Percentiles rank a stretch among this genome's conserved stretches.
phyloP scores from a whole-genome alignment of 2,329 filamentous ascomycete species.

The Pseudocercospora fijiensis region DNA sequence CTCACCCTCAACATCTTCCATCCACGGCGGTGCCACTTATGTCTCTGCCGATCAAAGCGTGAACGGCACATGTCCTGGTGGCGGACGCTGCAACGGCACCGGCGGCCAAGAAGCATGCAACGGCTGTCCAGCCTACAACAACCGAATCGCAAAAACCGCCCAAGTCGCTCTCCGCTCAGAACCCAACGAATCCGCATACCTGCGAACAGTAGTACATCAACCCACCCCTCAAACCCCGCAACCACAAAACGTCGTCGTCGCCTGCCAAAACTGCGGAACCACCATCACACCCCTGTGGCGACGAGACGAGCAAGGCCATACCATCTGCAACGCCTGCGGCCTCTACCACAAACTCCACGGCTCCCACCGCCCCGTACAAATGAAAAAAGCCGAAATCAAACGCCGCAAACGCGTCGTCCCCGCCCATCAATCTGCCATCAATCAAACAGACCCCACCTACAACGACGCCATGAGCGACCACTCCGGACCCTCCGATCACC shows the following conservation, averaged over 20 bases:
- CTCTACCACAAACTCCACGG: constrained; percentile 96
- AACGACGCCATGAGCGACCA: constrained; percentile 32
- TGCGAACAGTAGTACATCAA: constrained; percentile 23
- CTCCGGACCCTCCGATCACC: constrained; percentile 22
- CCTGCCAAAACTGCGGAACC: constrained; percentile 95
- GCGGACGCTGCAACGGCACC: constrained; percentile 92
- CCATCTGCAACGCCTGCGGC: constrained; percentile 97
- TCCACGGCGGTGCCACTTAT: constrained; percentile 60
- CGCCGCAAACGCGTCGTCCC: constrained; percentile 91
- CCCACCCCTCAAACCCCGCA: constrained; percentile 26
- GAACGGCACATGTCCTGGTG: constrained; percentile 89
- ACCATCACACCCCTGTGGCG: constrained; percentile 96
- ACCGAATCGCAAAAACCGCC: constrained; percentile 84
- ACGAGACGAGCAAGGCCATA: constrained; percentile 88
- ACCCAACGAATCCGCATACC: constrained; percentile 21
- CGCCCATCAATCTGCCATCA: constrained; percentile 50
- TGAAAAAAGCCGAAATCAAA: constrained; percentile 99
- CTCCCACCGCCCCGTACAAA: constrained; percentile 87
- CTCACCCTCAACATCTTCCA: constrained; percentile 38
- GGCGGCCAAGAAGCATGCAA: constrained; percentile 93
- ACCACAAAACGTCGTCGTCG: constrained; percentile 69
- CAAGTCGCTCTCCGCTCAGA: constrained; percentile 59
- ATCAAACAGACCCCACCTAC: constrained; percentile 36
- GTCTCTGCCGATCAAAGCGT: constrained; percentile 72
- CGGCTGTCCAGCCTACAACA: constrained; percentile 96